Conservation (phyloP, 2,329 filamentous ascomycete species). For the Aspergillus sp. region DNA sequence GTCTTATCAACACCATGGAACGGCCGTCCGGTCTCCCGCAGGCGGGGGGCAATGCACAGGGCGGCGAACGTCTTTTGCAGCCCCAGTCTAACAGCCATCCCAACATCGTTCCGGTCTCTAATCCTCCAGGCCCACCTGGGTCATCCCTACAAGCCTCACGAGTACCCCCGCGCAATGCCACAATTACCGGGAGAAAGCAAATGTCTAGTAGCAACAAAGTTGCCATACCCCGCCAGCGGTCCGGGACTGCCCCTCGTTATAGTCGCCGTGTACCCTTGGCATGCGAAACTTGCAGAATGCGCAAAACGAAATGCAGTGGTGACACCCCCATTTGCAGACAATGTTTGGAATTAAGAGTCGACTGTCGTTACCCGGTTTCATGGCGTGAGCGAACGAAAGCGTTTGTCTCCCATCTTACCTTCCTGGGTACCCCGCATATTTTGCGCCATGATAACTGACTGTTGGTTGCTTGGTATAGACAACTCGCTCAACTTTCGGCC, state of each 20-base stretch:
- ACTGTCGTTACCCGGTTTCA: slow-evolving; percentile 40
- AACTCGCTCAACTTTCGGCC: slow-evolving; percentile 34
- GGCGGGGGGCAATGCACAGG: slow-evolving; percentile 4
- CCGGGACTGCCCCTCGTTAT: slow-evolving; percentile 16
- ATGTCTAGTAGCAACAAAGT: slow-evolving; percentile 24
- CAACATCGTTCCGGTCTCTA: slow-evolving; percentile 12
- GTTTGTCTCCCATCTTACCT: slow-evolving; percentile 21
- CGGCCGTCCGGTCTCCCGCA: slow-evolving; percentile 13
- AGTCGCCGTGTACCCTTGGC: slow-evolving; percentile 36
- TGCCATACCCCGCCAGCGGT: slow-evolving; percentile 30
- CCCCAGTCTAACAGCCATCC: slow-evolving; percentile 4
- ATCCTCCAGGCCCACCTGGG: slow-evolving; percentile 7
- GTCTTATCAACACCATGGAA: slow-evolving; percentile 12
- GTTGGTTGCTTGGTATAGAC: slow-evolving; percentile 20
- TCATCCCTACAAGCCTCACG: slow-evolving; percentile 3
- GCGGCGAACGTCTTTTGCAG: slow-evolving; percentile 12
- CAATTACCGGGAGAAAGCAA: slow-evolving; percentile 13
- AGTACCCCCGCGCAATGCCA: slow-evolving; percentile 6
- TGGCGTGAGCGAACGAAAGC: slow-evolving; percentile 40
- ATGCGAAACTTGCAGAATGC: slow-evolving; percentile 42
- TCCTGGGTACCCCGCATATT: background rate
- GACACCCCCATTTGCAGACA: slow-evolving; percentile 42
- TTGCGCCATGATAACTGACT: background rate
- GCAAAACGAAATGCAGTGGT: slow-evolving; percentile 48
- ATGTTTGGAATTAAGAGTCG: slow-evolving; percentile 38